These are phyloP conservation scores for Colletotrichum sp. DNA, from an alignment of 2,329 filamentous ascomycete genomes.

Conservation along the genomic window DNA sequence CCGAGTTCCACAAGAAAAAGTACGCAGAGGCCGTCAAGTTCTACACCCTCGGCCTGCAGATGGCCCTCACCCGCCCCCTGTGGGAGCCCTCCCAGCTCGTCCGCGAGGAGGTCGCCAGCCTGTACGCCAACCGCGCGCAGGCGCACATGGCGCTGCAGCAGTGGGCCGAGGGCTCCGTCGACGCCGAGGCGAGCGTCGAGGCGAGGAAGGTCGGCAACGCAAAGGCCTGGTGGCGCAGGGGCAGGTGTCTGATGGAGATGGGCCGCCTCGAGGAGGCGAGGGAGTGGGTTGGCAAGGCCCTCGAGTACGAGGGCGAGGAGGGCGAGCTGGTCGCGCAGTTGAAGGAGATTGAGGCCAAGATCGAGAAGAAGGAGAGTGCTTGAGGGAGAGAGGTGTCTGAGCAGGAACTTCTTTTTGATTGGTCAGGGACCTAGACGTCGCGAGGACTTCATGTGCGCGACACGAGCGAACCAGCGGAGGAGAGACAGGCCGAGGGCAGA, in stretches of 20 bases:
- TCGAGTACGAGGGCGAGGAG: conserved; percentile 83
- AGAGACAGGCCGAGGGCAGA: not conserved
- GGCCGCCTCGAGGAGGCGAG: conserved; percentile 80
- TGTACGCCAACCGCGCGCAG: conserved; percentile 90
- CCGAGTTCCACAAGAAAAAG: conserved; percentile 77
- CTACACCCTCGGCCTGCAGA: conserved; percentile 86
- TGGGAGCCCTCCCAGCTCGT: conserved; percentile 90
- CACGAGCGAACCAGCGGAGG: not conserved
- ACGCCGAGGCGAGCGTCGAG: conserved; percentile 88
- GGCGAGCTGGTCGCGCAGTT: conserved; percentile 66
- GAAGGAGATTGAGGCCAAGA: conserved; percentile 61
- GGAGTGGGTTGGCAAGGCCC: conserved; percentile 75
- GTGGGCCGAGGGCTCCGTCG: conserved; percentile 86
- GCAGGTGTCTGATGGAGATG: conserved; percentile 90
- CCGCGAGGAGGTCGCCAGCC: conserved; percentile 78
- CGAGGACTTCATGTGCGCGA: not conserved
- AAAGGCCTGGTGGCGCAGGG: conserved; percentile 93
- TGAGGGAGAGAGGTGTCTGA: not conserved
- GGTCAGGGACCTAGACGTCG: not conserved
- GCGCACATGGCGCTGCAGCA: conserved; percentile 81
- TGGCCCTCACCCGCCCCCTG: conserved; percentile 79
- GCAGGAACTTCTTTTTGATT: not conserved
- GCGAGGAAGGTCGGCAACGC: conserved; percentile 85
- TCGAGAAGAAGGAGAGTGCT: conserved; percentile 41
- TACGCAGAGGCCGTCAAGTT: conserved; percentile 78